Conservation (phyloP, 2,329 filamentous ascomycete species). For the Aspergillus carbonarius region DNA sequence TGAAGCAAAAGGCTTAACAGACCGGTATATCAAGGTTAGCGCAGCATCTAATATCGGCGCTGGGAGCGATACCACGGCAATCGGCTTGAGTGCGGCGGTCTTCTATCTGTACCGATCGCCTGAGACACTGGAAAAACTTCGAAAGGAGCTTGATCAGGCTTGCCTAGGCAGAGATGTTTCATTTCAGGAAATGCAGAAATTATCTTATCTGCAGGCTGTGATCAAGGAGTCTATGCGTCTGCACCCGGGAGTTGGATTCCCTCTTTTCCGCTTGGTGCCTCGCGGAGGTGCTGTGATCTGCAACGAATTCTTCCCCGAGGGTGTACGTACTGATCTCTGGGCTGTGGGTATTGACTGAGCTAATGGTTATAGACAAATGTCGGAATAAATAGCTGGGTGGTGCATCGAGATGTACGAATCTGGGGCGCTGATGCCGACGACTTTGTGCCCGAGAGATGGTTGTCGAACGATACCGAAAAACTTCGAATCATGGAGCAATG, state of each 20-base stretch:
- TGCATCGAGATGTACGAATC: conserved; percentile 41
- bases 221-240: conserved; percentile 41
- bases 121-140: conserved; percentile 24
- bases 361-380: conserved; percentile 31
- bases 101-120: conserved; percentile 71
- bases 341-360: too few relatives aligned
- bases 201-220: conserved; percentile 37
- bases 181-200: conserved; percentile 13
- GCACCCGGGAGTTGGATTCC: conserved; percentile 36
- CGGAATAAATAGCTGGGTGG: conserved; percentile 47
- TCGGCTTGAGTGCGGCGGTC: conserved; percentile 68
- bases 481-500: conserved; percentile 33
- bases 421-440: conserved; percentile 42
- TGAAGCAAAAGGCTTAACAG: conserved; percentile 29
- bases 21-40: conserved; percentile 30
- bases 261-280: conserved; percentile 38
- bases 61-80: conserved; percentile 77
- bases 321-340: conserved; percentile 10
- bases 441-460: conserved; percentile 49
- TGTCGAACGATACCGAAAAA: conserved; percentile 29
- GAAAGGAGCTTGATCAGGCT: conserved; percentile 63
- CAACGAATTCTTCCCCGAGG: conserved; percentile 35
- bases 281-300: conserved; percentile 27
- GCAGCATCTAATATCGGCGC: conserved; percentile 52
- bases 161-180: conserved; percentile 1